Evolutionary conservation across 805 yeast genomes (phyloP), one percentile per base, ranked within the genome.

Genomic region (Pichia insulana): DNA sequence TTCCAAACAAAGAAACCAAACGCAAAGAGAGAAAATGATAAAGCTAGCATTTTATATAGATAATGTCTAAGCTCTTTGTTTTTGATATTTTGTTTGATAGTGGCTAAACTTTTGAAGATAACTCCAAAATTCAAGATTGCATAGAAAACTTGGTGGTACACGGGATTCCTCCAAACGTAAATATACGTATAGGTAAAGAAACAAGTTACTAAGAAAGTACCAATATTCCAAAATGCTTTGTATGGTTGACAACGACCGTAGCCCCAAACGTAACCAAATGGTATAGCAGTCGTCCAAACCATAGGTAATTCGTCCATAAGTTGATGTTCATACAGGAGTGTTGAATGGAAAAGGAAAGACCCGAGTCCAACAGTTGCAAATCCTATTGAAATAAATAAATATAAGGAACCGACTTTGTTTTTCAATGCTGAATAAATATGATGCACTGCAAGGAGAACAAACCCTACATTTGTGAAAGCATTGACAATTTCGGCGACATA

Each of bases 221-320:
- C 62, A 12, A 47, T n/a, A 39, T 54, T 47, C 52, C 61, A 54
- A 4, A 50, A 11, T 9, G 35, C 15, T 17, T 48, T 49, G n/a
- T 36, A 38, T 4, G 44, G 31, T 3, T 46, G 45, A 0, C 62
- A 44, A 33, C 54, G 56, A 22, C 52, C 45, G 59, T 59, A 62
- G 26, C 64, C 59, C 46, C 52, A 59, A 13, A 63, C 45, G 46
- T 63, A 62, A 2, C 63, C 67, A 47, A 87, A 80, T 0, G 98
- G 97, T 22, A 90, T 79, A 50, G 96, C 90, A 2, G 98, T 92
- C 18, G 96, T 97, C 64, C 92, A 92, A 48, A 92, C 86, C 98
- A 92, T 92, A 33, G 98, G 98, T 55, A 92, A 69, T 61, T 92
- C 98, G 65, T 92, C 98, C 61, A 92, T 70, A 49, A 92, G 61